Evolutionary conservation across 2,329 filamentous ascomycete genomes (phyloP).

Genomic region (Catunica adiposa): DNA sequence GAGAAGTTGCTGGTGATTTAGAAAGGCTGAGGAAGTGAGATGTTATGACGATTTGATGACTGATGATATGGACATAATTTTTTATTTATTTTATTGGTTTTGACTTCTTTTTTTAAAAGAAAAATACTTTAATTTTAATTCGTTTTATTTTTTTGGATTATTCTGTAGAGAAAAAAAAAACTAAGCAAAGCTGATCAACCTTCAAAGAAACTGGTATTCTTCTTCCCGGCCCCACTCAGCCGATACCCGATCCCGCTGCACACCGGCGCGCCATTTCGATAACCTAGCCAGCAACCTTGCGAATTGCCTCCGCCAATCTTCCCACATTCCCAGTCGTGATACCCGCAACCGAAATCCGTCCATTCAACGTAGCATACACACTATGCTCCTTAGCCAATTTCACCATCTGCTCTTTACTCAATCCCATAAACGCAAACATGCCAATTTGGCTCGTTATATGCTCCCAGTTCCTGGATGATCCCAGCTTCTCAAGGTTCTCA

Average conservation of each 20-base stretch:
- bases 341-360: conserved; percentile 70
- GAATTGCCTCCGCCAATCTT: conserved; percentile 68
- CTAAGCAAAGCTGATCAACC: too few species aligned
- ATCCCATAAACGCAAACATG: conserved; percentile 98
- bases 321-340: conserved; percentile 68
- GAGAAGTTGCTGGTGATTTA: conserved; percentile 34
- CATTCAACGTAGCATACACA: conserved; percentile 91
- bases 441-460: conserved; percentile 98
- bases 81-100: background rate
- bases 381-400: conserved; percentile 84
- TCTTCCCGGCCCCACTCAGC: background rate
- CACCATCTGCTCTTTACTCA: conserved; percentile 84
- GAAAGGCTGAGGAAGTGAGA: conserved; percentile 20
- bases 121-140: too few species aligned
- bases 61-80: background rate
- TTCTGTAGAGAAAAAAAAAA: too few species aligned
- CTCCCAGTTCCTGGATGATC: conserved; percentile 93
- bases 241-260: background rate
- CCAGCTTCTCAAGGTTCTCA: conserved; percentile 85
- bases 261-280: background rate
- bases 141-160: too few species aligned
- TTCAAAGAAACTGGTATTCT: conserved; percentile 9
- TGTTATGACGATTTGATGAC: conserved; percentile 7
- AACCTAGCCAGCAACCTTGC: conserved; percentile 56
- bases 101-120: background rate